Evolutionary conservation across 2,329 filamentous ascomycete genomes (phyloP).

Genomic region (Botrytis deweyae): DNA sequence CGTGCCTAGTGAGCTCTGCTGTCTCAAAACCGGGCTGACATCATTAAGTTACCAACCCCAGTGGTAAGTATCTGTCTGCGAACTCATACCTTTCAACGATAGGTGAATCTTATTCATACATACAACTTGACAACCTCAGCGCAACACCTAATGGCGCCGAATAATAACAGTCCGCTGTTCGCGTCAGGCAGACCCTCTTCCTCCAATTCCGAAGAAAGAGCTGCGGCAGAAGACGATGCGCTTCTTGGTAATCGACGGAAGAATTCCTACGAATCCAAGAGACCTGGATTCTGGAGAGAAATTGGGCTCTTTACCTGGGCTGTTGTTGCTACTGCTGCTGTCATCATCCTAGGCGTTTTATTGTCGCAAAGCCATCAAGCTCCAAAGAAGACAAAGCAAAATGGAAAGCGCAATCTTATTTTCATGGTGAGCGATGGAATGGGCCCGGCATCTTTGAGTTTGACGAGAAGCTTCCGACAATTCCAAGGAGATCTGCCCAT

Average conservation of each 20-base stretch:
- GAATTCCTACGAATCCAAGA: slow-evolving; percentile 34
- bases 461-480: slow-evolving; percentile 87
- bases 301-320: slow-evolving; percentile 80
- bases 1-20: slow-evolving; percentile 16
- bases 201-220: slow-evolving; percentile 53
- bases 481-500: slow-evolving; percentile 68
- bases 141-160: slow-evolving; percentile 27
- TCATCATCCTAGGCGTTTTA: slow-evolving; percentile 78
- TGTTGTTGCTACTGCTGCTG: slow-evolving; percentile 71
- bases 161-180: slow-evolving; percentile 36
- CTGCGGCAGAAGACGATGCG: slow-evolving; percentile 47
- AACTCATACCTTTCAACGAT: background rate
- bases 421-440: slow-evolving; percentile 99
- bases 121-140: background rate
- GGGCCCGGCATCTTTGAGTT: slow-evolving; percentile 85
- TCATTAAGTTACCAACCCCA: slow-evolving; percentile 3
- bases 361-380: slow-evolving; percentile 62
- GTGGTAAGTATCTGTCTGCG: slow-evolving; percentile 1
- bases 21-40: slow-evolving; percentile 9
- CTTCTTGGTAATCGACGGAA: slow-evolving; percentile 38
- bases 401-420: slow-evolving; percentile 84
- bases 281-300: slow-evolving; percentile 67
- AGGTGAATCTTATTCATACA: background rate
- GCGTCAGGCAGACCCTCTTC: slow-evolving; percentile 50
- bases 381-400: slow-evolving; percentile 38